phyloP scores from a whole-genome alignment of 2,329 filamentous ascomycete genomes.

The Periconia digitata region DNA sequence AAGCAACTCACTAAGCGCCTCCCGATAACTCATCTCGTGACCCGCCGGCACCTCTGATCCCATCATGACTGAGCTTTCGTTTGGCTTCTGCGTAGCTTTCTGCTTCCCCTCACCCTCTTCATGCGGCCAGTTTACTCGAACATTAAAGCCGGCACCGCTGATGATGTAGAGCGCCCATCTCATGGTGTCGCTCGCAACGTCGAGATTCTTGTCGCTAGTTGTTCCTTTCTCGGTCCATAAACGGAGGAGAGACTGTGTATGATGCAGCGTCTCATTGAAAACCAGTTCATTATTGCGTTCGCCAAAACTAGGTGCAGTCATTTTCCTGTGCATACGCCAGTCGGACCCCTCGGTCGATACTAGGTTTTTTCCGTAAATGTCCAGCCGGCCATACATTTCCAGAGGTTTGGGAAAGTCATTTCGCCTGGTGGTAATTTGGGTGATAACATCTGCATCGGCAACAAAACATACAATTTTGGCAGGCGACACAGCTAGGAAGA shows the following conservation, averaged over 20 bases:
- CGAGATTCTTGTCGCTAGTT: slow-evolving; percentile 50
- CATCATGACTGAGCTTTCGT: slow-evolving; percentile 31
- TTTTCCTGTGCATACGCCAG: slow-evolving; percentile 75
- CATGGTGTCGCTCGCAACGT: slow-evolving; percentile 68
- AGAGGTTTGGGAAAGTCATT: slow-evolving; percentile 73
- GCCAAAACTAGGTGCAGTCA: slow-evolving; percentile 71
- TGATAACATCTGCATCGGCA: slow-evolving; percentile 65
- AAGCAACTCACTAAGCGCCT: slow-evolving; percentile 63
- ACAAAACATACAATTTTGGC: slow-evolving; percentile 56
- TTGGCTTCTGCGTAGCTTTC: slow-evolving; percentile 21
- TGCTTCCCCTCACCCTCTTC: slow-evolving; percentile 50
- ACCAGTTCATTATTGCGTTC: slow-evolving; percentile 73
- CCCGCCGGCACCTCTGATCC: slow-evolving; percentile 34
- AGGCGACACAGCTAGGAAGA: slow-evolving; percentile 66
- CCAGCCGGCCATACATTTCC: slow-evolving; percentile 59
- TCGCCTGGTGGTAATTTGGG: slow-evolving; percentile 65
- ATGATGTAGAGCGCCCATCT: slow-evolving; percentile 61
- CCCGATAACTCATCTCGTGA: slow-evolving; percentile 63
- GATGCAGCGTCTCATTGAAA: slow-evolving; percentile 63
- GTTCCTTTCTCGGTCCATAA: slow-evolving; percentile 34
- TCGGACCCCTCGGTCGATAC: slow-evolving; percentile 67
- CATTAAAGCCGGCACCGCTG: slow-evolving; percentile 72
- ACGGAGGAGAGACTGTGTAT: slow-evolving; percentile 51
- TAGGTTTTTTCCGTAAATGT: slow-evolving; percentile 72
- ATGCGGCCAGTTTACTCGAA: slow-evolving; percentile 59